phyloP scores from a whole-genome alignment of 2,329 filamentous ascomycete genomes.

The Talaromyces islandicus region DNA sequence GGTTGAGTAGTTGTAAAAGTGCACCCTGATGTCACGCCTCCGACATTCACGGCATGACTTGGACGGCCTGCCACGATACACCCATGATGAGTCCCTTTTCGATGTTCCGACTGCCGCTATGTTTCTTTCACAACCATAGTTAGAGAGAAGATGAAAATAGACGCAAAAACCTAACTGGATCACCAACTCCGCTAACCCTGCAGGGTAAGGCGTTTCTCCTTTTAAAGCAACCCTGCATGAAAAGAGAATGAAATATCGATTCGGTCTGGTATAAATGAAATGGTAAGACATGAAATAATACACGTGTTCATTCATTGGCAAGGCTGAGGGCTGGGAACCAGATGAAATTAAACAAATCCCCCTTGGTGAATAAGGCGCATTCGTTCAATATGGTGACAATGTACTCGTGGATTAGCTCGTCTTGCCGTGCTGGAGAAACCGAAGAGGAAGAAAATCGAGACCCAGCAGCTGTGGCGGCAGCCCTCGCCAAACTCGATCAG shows the following conservation, averaged over 20 bases:
- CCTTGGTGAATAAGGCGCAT: background rate
- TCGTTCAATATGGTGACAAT: background rate
- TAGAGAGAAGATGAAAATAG: background rate
- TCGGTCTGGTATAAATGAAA: background rate
- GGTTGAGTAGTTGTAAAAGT: background rate
- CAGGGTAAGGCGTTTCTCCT: background rate
- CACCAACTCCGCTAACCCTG: constrained; percentile 7
- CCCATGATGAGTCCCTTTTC: background rate
- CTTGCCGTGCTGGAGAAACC: background rate
- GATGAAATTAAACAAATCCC: background rate
- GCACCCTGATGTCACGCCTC: constrained; percentile 6
- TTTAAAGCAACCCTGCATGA: background rate
- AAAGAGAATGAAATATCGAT: background rate
- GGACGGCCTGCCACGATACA: constrained; percentile 7
- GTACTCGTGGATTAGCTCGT: background rate
- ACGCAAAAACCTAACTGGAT: background rate
- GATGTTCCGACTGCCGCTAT: too few relatives aligned
- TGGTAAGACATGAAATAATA: background rate
- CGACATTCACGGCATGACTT: constrained; percentile 8
- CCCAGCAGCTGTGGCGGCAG: background rate
- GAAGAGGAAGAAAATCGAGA: background rate
- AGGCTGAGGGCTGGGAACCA: background rate
- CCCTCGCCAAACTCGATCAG: background rate
- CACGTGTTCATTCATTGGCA: background rate
- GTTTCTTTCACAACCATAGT: background rate